phyloP scores from a whole-genome alignment of 2,329 filamentous ascomycete species.

The Clarireedia sp. region DNA sequence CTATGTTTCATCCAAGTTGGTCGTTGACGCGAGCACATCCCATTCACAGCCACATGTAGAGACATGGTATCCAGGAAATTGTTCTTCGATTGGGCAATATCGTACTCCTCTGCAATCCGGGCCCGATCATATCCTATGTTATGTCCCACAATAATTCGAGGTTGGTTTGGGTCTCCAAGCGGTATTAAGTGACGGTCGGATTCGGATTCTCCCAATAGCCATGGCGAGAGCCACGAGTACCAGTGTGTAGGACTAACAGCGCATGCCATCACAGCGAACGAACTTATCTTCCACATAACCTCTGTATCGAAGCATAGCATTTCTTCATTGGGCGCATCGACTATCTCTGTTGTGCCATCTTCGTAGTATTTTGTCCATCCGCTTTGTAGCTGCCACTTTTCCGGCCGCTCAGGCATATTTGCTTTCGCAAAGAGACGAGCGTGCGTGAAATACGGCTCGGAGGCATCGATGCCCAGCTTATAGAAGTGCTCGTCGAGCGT shows the following conservation, averaged over 20 bases:
- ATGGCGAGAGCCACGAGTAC: slow-evolving; percentile 97
- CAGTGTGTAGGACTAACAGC: slow-evolving; percentile 82
- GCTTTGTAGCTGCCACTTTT: slow-evolving; percentile 68
- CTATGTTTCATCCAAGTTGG: slow-evolving; percentile 97
- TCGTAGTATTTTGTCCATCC: slow-evolving; percentile 91
- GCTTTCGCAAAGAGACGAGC: slow-evolving; percentile 67
- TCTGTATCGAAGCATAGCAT: slow-evolving; percentile 94
- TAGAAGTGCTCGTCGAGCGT: slow-evolving; percentile 92
- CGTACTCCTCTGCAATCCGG: slow-evolving; percentile 81
- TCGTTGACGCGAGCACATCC: slow-evolving; percentile 94
- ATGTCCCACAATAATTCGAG: slow-evolving; percentile 81
- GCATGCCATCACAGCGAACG: slow-evolving; percentile 94
- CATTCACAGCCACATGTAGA: slow-evolving; percentile 92
- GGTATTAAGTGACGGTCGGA: slow-evolving; percentile 77
- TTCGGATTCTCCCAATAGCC: slow-evolving; percentile 77
- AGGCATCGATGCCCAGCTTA: slow-evolving; percentile 75
- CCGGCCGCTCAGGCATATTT: slow-evolving; percentile 50
- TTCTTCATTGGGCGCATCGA: slow-evolving; percentile 69
- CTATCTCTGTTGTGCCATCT: slow-evolving; percentile 63
- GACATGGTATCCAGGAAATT: slow-evolving; percentile 97
- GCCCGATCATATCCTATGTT: slow-evolving; percentile 95
- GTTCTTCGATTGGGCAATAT: slow-evolving; percentile 71
- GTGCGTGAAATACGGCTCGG: slow-evolving; percentile 71
- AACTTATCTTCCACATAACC: slow-evolving; percentile 89
- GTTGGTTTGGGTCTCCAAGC: slow-evolving; percentile 64